A percentile compares a stretch with the other conserved stretches of the same genome.
Evolutionary conservation across 139 green algal genomes (phyloP).

Genomic region (Chlamydomonas sp.): DNA sequence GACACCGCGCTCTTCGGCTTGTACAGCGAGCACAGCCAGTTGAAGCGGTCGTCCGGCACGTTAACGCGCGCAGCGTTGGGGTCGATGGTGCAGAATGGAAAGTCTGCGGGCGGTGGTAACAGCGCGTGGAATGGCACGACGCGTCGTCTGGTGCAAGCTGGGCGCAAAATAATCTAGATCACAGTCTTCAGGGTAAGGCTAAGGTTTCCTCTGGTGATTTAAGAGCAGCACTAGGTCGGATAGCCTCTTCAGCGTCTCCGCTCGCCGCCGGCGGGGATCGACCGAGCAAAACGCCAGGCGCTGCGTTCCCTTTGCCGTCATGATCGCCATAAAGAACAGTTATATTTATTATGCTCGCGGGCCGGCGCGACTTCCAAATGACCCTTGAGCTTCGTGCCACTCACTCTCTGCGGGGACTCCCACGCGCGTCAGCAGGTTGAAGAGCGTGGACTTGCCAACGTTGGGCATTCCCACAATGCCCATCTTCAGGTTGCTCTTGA

Average conservation of each 20-base stretch:
- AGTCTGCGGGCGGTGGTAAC: conserved; percentile 30
- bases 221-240: no score
- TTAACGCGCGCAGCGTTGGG: conserved; percentile 93
- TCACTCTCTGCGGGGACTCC: conserved; percentile 85
- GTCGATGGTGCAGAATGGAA: conserved; percentile 95
- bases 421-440: conserved; percentile 92
- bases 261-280: no score
- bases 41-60: conserved; percentile 97
- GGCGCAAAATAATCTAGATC: not conserved
- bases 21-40: conserved; percentile 53
- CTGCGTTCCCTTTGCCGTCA: no score
- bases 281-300: no score
- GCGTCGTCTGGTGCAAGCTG: not conserved
- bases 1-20: conserved; percentile 68
- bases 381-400: not conserved
- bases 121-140: not conserved
- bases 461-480: conserved; percentile 97
- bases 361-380: not conserved
- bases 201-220: no score
- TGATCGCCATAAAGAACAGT: no score
- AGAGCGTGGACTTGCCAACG: conserved; percentile 95
- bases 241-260: no score
- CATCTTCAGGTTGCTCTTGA: conserved; percentile 94
- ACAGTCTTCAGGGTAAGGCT: no score
- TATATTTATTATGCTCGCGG: not conserved